These are phyloP conservation scores for Wallacemonas sp. DNA, from an alignment of 208 protist species.

Conservation along the genomic window DNA sequence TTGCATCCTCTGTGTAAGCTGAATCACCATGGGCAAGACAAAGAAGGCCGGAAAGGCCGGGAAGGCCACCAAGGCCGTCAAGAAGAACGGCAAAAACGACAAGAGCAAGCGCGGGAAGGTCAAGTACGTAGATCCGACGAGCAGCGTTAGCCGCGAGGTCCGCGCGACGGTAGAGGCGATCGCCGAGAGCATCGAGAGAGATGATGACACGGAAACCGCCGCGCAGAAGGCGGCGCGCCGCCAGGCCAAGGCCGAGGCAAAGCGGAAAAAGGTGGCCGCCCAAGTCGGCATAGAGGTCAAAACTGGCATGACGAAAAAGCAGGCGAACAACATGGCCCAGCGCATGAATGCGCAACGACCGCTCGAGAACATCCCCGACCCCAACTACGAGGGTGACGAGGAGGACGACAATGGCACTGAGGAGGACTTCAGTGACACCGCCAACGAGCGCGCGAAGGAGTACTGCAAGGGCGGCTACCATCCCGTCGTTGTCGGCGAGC, in stretches of 20 bases:
- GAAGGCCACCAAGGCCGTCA: constrained; percentile 25
- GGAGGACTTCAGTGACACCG: constrained; percentile 88
- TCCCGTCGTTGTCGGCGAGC: constrained; percentile 92
- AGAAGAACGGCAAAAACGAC: constrained; percentile 63
- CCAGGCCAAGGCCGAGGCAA: constrained; percentile 29
- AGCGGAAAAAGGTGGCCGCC: constrained; percentile 33
- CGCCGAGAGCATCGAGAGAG: constrained; percentile 58
- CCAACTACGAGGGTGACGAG: constrained; percentile 43
- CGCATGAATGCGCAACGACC: constrained; percentile 27
- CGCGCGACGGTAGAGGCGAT: constrained; percentile 49
- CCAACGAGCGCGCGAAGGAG: constrained; percentile 77
- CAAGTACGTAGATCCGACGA: constrained; percentile 64
- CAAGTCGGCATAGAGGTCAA: constrained; percentile 61
- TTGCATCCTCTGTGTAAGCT: constrained; percentile 1
- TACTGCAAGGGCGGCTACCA: constrained; percentile 97
- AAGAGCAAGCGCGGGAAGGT: constrained; percentile 43
- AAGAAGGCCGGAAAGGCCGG: constrained; percentile 54
- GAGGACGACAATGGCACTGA: constrained; percentile 49
- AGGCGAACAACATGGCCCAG: constrained; percentile 53
- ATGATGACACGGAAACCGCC: constrained; percentile 15
- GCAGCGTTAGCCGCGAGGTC: constrained; percentile 55
- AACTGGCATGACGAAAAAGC: constrained; percentile 69
- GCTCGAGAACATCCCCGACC: constrained; percentile 41
- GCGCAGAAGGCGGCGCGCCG: constrained; percentile 24
- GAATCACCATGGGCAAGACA: constrained; percentile 35